Evolutionary conservation across 139 green algal genomes (phyloP).

Genomic region (Volvox africanus): DNA sequence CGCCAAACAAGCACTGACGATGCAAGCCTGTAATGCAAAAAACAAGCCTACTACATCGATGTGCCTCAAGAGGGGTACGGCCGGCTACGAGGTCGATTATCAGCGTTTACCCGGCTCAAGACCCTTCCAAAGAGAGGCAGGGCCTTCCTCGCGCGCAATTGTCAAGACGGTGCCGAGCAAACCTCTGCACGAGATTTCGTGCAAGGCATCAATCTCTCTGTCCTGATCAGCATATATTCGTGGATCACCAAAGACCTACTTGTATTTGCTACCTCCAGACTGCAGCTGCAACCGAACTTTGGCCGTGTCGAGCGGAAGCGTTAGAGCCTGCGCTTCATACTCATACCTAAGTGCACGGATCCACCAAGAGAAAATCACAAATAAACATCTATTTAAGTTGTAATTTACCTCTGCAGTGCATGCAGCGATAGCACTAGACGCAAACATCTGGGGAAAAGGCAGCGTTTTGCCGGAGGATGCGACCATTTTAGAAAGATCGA

Average conservation of each 20-base stretch:
- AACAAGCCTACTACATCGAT: not conserved
- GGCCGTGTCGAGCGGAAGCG: constrained; percentile 94
- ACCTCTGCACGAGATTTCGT: constrained; percentile 67
- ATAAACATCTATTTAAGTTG: not conserved
- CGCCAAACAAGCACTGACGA: constrained; percentile 95
- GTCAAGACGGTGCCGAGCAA: constrained; percentile 93
- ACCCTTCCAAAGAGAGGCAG: constrained; percentile 93
- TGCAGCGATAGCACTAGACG: constrained; percentile 76
- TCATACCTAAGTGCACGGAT: not conserved
- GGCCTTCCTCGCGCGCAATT: constrained; percentile 93
- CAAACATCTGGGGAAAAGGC: constrained; percentile 73
- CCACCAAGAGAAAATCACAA: not conserved
- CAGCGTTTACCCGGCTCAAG: constrained; percentile 82
- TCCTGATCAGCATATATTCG: not conserved
- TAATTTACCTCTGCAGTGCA: constrained; percentile 84
- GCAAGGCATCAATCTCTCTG: not conserved
- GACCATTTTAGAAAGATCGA: not conserved
- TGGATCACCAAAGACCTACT: constrained; percentile 46
- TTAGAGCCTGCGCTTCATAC: constrained; percentile 67
- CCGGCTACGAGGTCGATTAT: no score
- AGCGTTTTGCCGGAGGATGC: constrained; percentile 34
- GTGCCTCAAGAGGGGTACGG: no score
- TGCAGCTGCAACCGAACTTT: constrained; percentile 98
- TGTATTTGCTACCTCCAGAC: constrained; percentile 65
- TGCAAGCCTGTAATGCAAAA: constrained; percentile 82